phyloP scores from a whole-genome alignment of 2,329 filamentous ascomycete species.

The Aspergillus quadricinctus region DNA sequence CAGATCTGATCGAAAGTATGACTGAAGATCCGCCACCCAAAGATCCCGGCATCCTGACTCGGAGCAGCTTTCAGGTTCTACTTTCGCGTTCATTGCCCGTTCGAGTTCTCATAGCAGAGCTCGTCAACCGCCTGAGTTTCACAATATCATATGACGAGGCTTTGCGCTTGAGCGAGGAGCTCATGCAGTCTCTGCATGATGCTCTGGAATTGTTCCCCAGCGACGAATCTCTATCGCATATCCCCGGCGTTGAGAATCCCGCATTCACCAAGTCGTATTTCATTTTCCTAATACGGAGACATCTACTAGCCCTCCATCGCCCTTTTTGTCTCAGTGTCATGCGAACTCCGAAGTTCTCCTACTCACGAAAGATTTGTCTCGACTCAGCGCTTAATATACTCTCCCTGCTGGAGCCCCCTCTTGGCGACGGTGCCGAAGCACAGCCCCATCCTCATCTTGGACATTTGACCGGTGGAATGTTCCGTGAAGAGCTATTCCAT shows the following conservation, averaged over 20 bases:
- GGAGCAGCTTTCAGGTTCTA: conserved; percentile 26
- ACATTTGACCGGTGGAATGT: conserved; percentile 30
- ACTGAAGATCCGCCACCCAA: conserved; percentile 17
- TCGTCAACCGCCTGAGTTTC: conserved; percentile 28
- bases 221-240: conserved; percentile 3
- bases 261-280: conserved; percentile 38
- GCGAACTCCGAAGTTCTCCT: conserved; percentile 31
- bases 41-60: conserved; percentile 15
- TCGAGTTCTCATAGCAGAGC: conserved; percentile 27
- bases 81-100: conserved; percentile 25
- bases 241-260: conserved; percentile 9
- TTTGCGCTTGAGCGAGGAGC: conserved; percentile 25
- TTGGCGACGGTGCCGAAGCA: conserved; percentile 10
- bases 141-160: conserved; percentile 31
- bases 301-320: conserved; percentile 53
- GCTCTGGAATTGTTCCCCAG: conserved; percentile 22
- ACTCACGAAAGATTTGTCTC: conserved; percentile 34
- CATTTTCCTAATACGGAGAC: conserved; percentile 51
- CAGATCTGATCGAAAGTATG: conserved; percentile 27
- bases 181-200: conserved; percentile 21
- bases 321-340: conserved; percentile 33
- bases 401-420: conserved; percentile 24
- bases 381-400: conserved; percentile 34
- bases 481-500: conserved; percentile 32
- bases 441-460: conserved; percentile 26